Evolutionary conservation across 2,329 filamentous ascomycete species (phyloP), one percentile per base, ranked within the genome.

Genomic region (Fusarium verrucosum): DNA sequence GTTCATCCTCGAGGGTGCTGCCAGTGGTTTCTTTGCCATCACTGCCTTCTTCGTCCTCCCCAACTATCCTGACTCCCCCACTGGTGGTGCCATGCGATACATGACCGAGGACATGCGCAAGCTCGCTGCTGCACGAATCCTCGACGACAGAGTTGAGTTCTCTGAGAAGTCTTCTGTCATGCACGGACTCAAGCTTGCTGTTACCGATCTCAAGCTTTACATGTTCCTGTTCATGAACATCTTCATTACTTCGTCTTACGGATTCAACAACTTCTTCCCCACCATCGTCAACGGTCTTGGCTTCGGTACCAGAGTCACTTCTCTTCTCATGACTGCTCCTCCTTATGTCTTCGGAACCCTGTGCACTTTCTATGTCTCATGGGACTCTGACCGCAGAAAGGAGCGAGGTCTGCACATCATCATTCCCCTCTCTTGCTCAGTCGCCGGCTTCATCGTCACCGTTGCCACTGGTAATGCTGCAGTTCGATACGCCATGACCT

Each of bases 1-100:
- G 0, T 90, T 90, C 73, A 87, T 90, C 32, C 83, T 90, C 10
- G 87, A 90, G 70, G 88, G 87, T 14, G 77, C 79, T 4, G 79
- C 58, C 0, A 45, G 63, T 16, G 63, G n/a, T 5, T 58, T 67
- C 33, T 58, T 72, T 1, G 69, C 64, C 9, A 50, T 72, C 8
- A 57, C 55, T 4, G 67, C 67, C 11, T 68, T 59, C 38, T 72
- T 72, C 0, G 13, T 71, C 4, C 16, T 73, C 0, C 71, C 70
- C 3, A 67, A 70, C 37, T 69, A 66, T 10, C 65, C 65, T 0
- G 50, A 65, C 6, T 68, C 65, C 1, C 45, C 36, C 0, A 47
- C 44, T 0, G 65, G 63, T 4, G 63, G 63, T 2, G 63, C 62
- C 7, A 53, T 44, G 4, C 11, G 63, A 10, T 66, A 59, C 22